Percentiles rank a stretch among this genome's conserved stretches.
Conservation (phyloP, 1,284 basidiomycete species). For the Ceratobasidium sp. region DNA sequence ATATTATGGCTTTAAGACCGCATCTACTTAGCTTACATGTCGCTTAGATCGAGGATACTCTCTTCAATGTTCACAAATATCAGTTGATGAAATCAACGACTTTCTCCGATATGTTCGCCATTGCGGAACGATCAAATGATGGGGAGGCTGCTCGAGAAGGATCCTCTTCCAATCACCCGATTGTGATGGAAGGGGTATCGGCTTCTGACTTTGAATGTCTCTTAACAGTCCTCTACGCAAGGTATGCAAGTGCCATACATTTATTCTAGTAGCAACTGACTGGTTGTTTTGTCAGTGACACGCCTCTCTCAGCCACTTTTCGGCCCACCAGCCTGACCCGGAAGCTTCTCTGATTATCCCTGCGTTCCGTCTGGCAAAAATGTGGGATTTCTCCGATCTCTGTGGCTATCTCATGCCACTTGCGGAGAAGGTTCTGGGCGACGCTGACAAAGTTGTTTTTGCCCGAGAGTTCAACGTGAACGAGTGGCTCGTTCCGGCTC, state of each 20-base stretch:
- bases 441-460: slow-evolving; percentile 59
- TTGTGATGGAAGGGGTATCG: slow-evolving; percentile 4
- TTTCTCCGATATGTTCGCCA: slow-evolving; percentile 32
- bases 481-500: slow-evolving; percentile 60
- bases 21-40: no score
- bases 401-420: neutral
- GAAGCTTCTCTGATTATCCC: slow-evolving; percentile 18
- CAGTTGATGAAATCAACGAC: no score
- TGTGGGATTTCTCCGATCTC: slow-evolving; percentile 29
- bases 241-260: neutral
- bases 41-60: slow-evolving; percentile 5
- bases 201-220: slow-evolving; percentile 26
- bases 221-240: slow-evolving; percentile 14
- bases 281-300: no score
- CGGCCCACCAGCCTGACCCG: slow-evolving; percentile 1
- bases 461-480: slow-evolving; percentile 59
- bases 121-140: neutral
- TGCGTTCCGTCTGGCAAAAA: slow-evolving; percentile 20
- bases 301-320: neutral
- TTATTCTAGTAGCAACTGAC: neutral
- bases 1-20: no score
- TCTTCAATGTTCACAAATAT: slow-evolving; percentile 33
- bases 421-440: slow-evolving; percentile 50
- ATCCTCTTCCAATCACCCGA: neutral
- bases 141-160: neutral